Evolutionary conservation across 2,329 filamentous ascomycete species (phyloP).

Genomic region (Byssothecium circinans): DNA sequence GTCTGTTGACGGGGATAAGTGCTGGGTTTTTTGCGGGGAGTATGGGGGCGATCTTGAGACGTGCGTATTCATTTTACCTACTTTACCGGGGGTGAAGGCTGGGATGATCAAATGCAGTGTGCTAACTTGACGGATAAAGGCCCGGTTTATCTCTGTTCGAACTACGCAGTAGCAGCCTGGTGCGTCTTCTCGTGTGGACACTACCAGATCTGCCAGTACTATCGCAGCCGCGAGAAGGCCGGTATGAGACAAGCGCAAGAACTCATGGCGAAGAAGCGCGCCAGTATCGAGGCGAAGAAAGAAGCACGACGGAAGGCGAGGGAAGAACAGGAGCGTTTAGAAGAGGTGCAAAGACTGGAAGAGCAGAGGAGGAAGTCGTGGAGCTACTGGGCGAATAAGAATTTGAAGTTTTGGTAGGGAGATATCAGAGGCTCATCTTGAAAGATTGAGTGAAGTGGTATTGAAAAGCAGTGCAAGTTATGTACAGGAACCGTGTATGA

Average conservation of each 20-base stretch:
- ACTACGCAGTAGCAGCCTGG: constrained; percentile 84
- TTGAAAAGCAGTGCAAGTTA: not conserved
- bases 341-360: constrained; percentile 29
- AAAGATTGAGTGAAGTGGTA: not conserved
- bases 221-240: constrained; percentile 71
- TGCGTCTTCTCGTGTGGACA: constrained; percentile 68
- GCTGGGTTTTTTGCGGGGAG: constrained; percentile 76
- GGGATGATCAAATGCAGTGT: not conserved
- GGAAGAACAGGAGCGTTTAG: constrained; percentile 45
- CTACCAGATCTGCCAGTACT: constrained; percentile 83
- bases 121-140: constrained; percentile 43
- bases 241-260: constrained; percentile 87
- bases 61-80: constrained; percentile 52
- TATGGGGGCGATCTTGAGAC: constrained; percentile 71
- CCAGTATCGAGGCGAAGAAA: constrained; percentile 48
- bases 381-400: constrained; percentile 42
- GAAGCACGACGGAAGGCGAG: constrained; percentile 48
- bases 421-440: not conserved
- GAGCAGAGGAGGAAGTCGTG: constrained; percentile 41
- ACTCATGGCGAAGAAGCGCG: constrained; percentile 73
- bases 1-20: constrained; percentile 80
- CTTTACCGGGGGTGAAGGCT: not conserved
- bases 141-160: constrained; percentile 67
- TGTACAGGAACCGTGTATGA: constrained; percentile 16
- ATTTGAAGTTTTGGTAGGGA: constrained; percentile 39